Evolutionary conservation across 192 early-diverging fungal species (phyloP).

Genomic region (Chytriomyces sp.): DNA sequence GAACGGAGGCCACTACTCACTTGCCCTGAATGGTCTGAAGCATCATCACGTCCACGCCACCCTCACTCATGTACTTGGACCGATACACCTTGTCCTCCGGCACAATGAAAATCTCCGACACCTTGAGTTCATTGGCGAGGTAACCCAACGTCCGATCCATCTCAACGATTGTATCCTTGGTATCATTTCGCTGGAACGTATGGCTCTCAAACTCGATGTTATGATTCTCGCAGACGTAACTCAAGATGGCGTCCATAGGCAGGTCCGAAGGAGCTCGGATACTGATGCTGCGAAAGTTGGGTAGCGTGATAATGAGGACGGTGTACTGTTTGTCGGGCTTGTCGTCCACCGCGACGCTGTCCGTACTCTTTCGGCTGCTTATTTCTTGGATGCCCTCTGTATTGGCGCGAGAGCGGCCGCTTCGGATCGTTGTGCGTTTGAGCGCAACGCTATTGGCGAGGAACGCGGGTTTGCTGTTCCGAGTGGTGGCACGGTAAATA

Average conservation of each 20-base stretch:
- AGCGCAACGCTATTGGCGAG: conserved; percentile 1
- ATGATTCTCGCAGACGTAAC: conserved; percentile 42
- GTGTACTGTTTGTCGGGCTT: conserved; percentile 22
- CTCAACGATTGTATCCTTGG: conserved; percentile 38
- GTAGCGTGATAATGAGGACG: conserved; percentile 34
- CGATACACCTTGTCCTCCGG: conserved; percentile 54
- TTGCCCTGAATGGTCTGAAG: conserved; percentile 43
- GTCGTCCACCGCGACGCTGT: background rate
- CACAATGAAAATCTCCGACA: conserved; percentile 46
- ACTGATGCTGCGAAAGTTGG: conserved; percentile 35
- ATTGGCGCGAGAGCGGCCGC: conserved; percentile 37
- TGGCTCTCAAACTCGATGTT: conserved; percentile 45
- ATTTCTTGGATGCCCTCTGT: conserved; percentile 37
- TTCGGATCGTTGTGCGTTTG: conserved; percentile 16
- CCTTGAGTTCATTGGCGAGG: conserved; percentile 33
- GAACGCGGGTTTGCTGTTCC: conserved; percentile 25
- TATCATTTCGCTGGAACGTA: conserved; percentile 39
- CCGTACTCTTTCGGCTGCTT: background rate
- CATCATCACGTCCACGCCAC: conserved; percentile 53
- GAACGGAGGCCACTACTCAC: conserved; percentile 31
- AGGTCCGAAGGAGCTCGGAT: conserved; percentile 40
- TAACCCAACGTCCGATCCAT: conserved; percentile 49
- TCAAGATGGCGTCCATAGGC: conserved; percentile 48
- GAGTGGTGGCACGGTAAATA: background rate
- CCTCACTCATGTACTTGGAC: conserved; percentile 50